Evolutionary conservation across 345 rosid species (phyloP).

Genomic region (Pistacia atlantica): DNA sequence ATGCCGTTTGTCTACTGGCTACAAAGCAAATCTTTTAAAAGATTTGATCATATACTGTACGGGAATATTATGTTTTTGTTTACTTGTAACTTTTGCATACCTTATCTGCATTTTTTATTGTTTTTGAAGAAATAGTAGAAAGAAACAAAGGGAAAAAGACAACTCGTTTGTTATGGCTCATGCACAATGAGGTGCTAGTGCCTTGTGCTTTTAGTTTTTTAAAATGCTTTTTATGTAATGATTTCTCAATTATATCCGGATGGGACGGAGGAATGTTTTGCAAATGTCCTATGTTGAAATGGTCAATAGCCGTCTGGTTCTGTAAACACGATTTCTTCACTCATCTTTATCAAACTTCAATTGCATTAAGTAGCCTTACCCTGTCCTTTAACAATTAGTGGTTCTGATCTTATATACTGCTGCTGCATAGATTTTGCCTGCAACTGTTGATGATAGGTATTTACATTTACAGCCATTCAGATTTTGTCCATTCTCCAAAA

Average conservation of each 20-base stretch:
- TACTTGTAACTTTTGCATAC: too few species aligned
- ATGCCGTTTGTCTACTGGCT: neutral
- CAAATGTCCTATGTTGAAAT: too few species aligned
- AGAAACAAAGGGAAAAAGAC: too few species aligned
- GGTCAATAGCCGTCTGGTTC: too few species aligned
- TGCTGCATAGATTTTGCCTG: constrained; percentile 4
- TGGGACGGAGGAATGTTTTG: neutral
- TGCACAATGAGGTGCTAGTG: neutral
- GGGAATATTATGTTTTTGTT: too few species aligned
- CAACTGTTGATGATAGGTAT: constrained; percentile 15
- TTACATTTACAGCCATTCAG: constrained; percentile 50
- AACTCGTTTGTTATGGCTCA: neutral
- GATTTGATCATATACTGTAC: constrained; percentile 8
- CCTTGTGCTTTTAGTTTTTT: neutral
- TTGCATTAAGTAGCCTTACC: neutral
- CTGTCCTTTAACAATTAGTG: neutral
- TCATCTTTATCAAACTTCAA: neutral
- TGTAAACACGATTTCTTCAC: neutral
- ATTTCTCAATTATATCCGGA: neutral
- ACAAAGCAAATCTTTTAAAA: constrained; percentile 14
- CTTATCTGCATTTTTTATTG: too few species aligned
- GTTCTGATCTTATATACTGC: neutral
- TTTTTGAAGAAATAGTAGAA: too few species aligned
- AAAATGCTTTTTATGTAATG: neutral
- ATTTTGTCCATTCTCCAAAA: constrained; percentile 70